These are phyloP conservation scores for Polyrhizophydium stewartii DNA, from an alignment of 371 early-diverging fungal genomes.

Conservation along the genomic window DNA sequence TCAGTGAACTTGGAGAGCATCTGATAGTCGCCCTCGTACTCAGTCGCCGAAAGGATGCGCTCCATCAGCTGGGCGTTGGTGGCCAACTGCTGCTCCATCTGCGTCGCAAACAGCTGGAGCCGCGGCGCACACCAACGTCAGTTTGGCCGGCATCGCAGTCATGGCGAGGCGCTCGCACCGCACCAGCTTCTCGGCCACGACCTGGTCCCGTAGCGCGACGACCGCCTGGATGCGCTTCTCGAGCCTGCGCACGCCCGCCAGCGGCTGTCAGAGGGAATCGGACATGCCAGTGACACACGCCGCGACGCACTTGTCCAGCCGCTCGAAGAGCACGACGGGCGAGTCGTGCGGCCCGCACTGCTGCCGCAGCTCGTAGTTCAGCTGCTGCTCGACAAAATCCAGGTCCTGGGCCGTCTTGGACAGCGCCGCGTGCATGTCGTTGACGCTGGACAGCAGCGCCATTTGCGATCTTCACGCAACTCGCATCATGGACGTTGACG, in stretches of 20 bases:
- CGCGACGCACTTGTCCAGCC: too few relatives aligned
- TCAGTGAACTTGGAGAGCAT: not conserved
- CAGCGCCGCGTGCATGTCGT: too few relatives aligned
- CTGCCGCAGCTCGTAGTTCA: too few relatives aligned
- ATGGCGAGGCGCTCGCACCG: not conserved
- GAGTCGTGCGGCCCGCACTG: too few relatives aligned
- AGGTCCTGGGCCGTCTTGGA: too few relatives aligned
- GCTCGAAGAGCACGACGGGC: too few relatives aligned
- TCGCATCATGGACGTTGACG: not conserved
- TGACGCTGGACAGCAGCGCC: too few relatives aligned
- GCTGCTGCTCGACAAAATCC: too few relatives aligned
- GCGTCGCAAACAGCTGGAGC: not conserved
- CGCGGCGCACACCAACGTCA: not conserved
- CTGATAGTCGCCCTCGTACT: not conserved
- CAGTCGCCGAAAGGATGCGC: not conserved
- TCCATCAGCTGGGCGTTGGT: not conserved
- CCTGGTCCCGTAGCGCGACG: not conserved
- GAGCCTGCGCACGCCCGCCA: not conserved
- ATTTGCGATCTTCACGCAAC: too few relatives aligned
- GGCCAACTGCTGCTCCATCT: not conserved
- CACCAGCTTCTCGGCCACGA: not conserved
- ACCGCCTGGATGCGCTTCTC: not conserved
- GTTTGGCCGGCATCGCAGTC: not conserved
- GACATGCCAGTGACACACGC: too few relatives aligned
- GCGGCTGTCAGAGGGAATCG: too few relatives aligned